Base-by-base conservation (phyloP, 2,329 filamentous ascomycete species). In the Fusarium luffae region DNA sequence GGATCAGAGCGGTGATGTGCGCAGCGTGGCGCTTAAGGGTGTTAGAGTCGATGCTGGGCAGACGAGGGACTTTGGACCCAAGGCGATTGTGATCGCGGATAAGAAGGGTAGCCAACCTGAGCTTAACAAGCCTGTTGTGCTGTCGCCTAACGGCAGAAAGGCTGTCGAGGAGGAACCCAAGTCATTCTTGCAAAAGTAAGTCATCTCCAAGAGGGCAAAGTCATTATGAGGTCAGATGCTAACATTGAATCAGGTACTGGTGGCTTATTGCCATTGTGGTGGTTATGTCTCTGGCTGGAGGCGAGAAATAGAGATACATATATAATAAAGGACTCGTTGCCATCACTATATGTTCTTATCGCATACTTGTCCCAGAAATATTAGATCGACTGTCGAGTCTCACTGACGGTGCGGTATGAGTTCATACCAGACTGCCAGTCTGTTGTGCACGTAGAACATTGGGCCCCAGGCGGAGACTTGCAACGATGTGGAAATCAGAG, bases 161-260 rank as follows among this genome's bases (percentile, higher is more conserved):
- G 84, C 85, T 43, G 85, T 80, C 58, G 82, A 83, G 66, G 84
- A 85, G 75, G 79, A 79, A 57, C 88, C 91, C 81, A 92, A 90
- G 85, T 84, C 86, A 3, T 84, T 92, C 66, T 76, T 92, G 59
- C 89, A 91, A 79, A 91, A 90, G 89, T 91, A 82, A 74, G 85
- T 83, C 30, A 14, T 12, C 23, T 27, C 21, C 28, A 40, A 34
- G 28, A 30, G 40, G 18, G 37, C 9, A 11, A 23, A 7, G 7
- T 14, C n/a, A 13, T 18, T 30, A 18, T 48, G 27, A 43, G 27
- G 34, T 18, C 13, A 32, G 59, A 61, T 76, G 75, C 81, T 85
- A 77, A 83, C 75, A 27, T 27, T 59, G 48, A 27, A 58, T 54
- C 70, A 90, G 88, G 78, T 91, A 91, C 77, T 92, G 89, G 89